Evolutionary conservation across 192 early-diverging fungal genomes (phyloP).

Genomic region (Funneliformis mosseae): DNA sequence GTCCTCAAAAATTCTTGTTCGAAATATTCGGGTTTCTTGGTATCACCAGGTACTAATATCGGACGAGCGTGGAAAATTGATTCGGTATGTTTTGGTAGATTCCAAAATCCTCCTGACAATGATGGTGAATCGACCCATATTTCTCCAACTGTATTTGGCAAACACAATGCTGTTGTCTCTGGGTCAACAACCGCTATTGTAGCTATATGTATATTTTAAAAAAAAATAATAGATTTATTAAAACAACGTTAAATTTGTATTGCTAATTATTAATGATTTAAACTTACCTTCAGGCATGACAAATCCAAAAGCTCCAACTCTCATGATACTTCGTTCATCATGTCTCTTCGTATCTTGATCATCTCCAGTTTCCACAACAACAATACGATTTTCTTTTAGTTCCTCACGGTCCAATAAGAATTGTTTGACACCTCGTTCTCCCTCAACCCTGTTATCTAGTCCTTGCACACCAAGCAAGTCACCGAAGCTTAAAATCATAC

Average conservation of each 20-base stretch:
- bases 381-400: slow-evolving; percentile 61
- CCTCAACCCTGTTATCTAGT: slow-evolving; percentile 31
- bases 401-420: slow-evolving; percentile 68
- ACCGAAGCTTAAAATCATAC: slow-evolving; percentile 71
- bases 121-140: slow-evolving; percentile 81
- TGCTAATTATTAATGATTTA: neutral
- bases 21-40: slow-evolving; percentile 54
- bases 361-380: slow-evolving; percentile 55
- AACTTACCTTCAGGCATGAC: slow-evolving; percentile 60
- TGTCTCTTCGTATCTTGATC: slow-evolving; percentile 32
- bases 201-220: slow-evolving; percentile 37
- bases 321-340: slow-evolving; percentile 38
- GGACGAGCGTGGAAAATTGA: slow-evolving; percentile 74
- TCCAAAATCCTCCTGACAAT: slow-evolving; percentile 78
- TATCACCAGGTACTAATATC: slow-evolving; percentile 52
- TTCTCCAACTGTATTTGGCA: slow-evolving; percentile 77
- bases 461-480: slow-evolving; percentile 59
- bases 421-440: slow-evolving; percentile 35
- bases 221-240: slow-evolving; percentile 2
- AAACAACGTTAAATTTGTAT: no score
- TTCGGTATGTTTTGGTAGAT: slow-evolving; percentile 70
- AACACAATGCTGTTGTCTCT: slow-evolving; percentile 73
- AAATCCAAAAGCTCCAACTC: slow-evolving; percentile 62
- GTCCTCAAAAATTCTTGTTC: slow-evolving; percentile 75
- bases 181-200: slow-evolving; percentile 82